Base-by-base conservation (phyloP, 108 stramenopile genomes). In the Chaetoceros muelleri region DNA sequence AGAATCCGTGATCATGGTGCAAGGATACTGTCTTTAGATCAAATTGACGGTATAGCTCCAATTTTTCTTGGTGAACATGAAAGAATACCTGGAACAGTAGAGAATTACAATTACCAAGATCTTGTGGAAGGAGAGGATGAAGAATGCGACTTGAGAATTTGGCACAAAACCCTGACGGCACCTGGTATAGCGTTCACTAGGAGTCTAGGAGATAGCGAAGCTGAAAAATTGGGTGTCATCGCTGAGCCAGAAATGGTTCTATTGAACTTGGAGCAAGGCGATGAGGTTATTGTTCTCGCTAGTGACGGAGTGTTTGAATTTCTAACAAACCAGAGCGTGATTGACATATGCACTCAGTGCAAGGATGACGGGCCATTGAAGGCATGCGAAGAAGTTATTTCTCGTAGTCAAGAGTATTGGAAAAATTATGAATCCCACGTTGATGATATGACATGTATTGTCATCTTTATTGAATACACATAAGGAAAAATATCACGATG, bases 261-360 rank as follows among this genome's bases (percentile, higher is more conserved):
- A n/a, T 68, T 79, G 28, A 67, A 74, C 18, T 52, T 96, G 8
- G 78, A 82, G 1, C 24, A 56, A 2, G 73, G 80, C 45, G 97
- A 98, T 64, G 75, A 81, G 26, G 84, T 82, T 40, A 56, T 98
- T 29, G 81, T 98, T 19, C 66, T 96, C 24, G 97, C 95, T 2
- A 77, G 77, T 16, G 96, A 98, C 70, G 97, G 95, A 19, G 84
- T 98, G 19, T 98, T 98, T 69, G 95, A 96, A 66, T 98, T 96
- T 58, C 59, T 96, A 13, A 94, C 94, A 27, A 95, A 88, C 55
- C 81, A 87, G 60, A 56, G 70, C 48, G 85, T 87, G 2, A 79
- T 87, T 48, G 84, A 85, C 48, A 72, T 90, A 48, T 84, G 85
- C 52, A 63, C 61, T n/a, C 58, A 75, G 21, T 72, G 69, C 34